Conservation (phyloP, 2,329 filamentous ascomycete genomes). For the Pyrenochaeta sp. region DNA sequence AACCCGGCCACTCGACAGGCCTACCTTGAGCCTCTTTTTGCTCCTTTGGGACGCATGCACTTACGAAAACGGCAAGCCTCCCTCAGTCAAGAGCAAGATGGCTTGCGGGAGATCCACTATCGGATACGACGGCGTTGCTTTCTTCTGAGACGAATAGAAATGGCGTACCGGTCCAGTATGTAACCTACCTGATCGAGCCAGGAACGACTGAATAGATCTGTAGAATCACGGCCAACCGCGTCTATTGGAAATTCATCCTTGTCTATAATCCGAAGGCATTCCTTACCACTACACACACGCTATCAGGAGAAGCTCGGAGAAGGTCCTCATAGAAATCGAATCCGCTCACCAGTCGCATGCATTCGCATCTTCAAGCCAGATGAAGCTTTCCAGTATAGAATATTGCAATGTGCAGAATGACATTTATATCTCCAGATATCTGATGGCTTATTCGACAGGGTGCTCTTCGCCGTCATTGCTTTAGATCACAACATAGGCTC, state of each 20-base stretch:
- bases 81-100: conserved; percentile 19
- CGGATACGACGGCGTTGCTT: conserved; percentile 23
- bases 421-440: neutral
- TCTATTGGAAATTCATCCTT: conserved; percentile 11
- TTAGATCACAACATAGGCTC: neutral
- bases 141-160: conserved; percentile 23
- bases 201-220: conserved; percentile 10
- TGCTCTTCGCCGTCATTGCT: neutral
- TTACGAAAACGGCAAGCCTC: conserved; percentile 27
- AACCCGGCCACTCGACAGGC: conserved; percentile 14
- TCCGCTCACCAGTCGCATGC: neutral
- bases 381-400: neutral
- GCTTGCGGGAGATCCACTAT: conserved; percentile 31
- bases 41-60: conserved; percentile 23
- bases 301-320: conserved; percentile 41
- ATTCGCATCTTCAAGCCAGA: neutral
- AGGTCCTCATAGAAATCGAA: neutral
- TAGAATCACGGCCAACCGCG: conserved; percentile 25
- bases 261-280: conserved; percentile 3
- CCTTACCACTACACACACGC: neutral
- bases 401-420: neutral
- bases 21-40: conserved; percentile 26
- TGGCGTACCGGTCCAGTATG: conserved; percentile 26
- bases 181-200: conserved; percentile 33
- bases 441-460: too few species aligned